Evolutionary conservation across 768 basidiomycete genomes (phyloP), one percentile per base, ranked within the genome.

Genomic region (Antrodiella citrinella): DNA sequence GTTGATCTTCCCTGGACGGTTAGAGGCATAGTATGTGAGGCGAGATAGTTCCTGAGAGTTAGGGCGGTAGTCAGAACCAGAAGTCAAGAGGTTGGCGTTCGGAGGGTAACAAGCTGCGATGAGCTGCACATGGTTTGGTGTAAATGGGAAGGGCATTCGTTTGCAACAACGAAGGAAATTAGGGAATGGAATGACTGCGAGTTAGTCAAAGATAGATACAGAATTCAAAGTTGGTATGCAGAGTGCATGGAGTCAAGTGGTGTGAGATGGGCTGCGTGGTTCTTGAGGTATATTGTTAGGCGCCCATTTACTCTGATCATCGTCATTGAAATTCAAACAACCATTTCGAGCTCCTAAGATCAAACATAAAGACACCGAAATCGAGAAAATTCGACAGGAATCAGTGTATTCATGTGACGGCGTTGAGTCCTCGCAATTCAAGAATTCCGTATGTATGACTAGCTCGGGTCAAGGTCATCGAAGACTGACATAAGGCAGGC

Each of bases 21-120:
- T 92, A 1, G 88, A 81, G 12, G 86, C 89, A 70, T 89, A 91
- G 65, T 92, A 92, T 2, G 87, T 88, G 45, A 92, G 73, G 15
- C 84, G 78, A 46, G 90, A 91, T 13, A 91, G 74, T 59, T 92
- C 90, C 64, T 91, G 90, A 0, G 85, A 74, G 57, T 91, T 91
- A 11, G 90, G 89, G 11, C 76, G 77, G 65, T 81, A 90, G 50
- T 84, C 81, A 45, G 91, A 84, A 26, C 80, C 87, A 19, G 88
- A 75, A 15, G 85, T 80, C 48, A 83, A 70, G 26, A 94, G 75
- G 4, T 81, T 73, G 47, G 90, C 82, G 40, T 81, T 70, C 5
- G 88, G 79, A 13, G 92, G 92, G 63, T 94, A 95, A 65, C 91
- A 94, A 26, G 89, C 81, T 49, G 81, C 80, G 62, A 94, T 78